These are phyloP conservation scores for Huiozyma naganishii DNA, from an alignment of 805 yeast genomes.

Conservation along the genomic window DNA sequence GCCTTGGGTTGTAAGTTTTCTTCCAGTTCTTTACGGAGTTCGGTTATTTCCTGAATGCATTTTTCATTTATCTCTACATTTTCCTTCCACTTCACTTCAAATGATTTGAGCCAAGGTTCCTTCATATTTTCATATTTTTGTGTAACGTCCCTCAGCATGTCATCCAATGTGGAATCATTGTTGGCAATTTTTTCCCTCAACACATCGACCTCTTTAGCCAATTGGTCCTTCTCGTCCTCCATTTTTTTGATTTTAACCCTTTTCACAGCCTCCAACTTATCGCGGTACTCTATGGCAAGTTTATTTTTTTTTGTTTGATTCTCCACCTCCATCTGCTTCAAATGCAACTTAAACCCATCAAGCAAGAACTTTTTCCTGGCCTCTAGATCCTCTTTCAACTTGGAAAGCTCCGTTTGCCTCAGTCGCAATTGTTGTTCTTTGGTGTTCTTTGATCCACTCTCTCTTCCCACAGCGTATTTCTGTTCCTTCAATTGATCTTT, in stretches of 20 bases:
- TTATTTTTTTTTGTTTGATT: constrained; percentile 31
- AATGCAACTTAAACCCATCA: constrained; percentile 27
- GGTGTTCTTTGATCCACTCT: constrained; percentile 17
- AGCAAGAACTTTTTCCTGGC: constrained; percentile 17
- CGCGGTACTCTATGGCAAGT: constrained; percentile 25
- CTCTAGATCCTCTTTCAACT: constrained; percentile 21
- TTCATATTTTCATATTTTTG: constrained; percentile 10
- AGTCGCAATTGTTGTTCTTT: constrained; percentile 21
- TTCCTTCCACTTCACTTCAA: constrained; percentile 22
- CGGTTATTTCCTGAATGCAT: constrained; percentile 18
- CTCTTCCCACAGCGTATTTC: constrained; percentile 20
- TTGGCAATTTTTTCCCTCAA: constrained; percentile 17
- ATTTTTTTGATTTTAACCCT: constrained; percentile 26
- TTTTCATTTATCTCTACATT: constrained; percentile 21
- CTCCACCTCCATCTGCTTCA: constrained; percentile 26
- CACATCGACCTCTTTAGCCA: constrained; percentile 24
- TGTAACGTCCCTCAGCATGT: constrained; percentile 12
- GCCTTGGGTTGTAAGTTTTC: constrained; percentile 8
- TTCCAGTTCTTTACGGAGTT: constrained; percentile 8
- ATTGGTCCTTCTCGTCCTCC: constrained; percentile 22
- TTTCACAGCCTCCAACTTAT: constrained; percentile 32
- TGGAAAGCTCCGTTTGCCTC: constrained; percentile 25
- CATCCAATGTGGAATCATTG: constrained; percentile 11
- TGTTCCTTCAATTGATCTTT: constrained; percentile 13
- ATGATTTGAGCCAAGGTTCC: constrained; percentile 19